Percentiles rank a stretch among this genome's conserved stretches.
phyloP scores from a whole-genome alignment of 352 stramenopile species.

The Phytophthora vignae region DNA sequence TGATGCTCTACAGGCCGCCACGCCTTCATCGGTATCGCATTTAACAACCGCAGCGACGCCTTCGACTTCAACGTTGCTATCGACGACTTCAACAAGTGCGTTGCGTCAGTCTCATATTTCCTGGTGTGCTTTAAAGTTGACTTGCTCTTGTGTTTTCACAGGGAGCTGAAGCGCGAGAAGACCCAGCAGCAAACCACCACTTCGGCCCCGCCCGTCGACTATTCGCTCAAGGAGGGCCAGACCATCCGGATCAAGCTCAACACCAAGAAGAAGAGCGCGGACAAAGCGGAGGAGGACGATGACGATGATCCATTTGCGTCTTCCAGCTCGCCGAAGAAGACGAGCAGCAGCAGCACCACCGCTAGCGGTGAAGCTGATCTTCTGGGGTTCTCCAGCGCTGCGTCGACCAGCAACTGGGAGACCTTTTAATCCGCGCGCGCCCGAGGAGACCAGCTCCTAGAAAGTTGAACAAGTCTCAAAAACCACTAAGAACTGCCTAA shows the following conservation, averaged over 20 bases:
- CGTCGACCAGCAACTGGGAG: constrained; percentile 57
- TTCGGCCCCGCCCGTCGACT: constrained; percentile 75
- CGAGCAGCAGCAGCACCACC: constrained; percentile 11
- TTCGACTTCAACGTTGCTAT: constrained; percentile 96
- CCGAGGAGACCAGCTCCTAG: no score
- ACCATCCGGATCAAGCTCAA: constrained; percentile 93
- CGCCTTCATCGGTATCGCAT: constrained; percentile 94
- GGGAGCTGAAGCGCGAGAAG: constrained; percentile 69
- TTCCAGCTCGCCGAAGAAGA: constrained; percentile 34
- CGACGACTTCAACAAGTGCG: constrained; percentile 87
- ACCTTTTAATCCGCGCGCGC: constrained; percentile 50
- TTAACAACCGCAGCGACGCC: constrained; percentile 94
- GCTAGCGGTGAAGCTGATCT: constrained; percentile 38
- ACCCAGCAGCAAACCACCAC: constrained; percentile 45
- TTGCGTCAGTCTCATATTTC: not conserved
- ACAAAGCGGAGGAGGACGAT: constrained; percentile 45
- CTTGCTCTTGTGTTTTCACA: constrained; percentile 16
- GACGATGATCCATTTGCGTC: constrained; percentile 31
- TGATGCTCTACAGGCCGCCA: constrained; percentile 65
- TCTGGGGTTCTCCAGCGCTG: constrained; percentile 44
- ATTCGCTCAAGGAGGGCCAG: constrained; percentile 93
- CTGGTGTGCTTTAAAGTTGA: no score
- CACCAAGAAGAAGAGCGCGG: constrained; percentile 59
- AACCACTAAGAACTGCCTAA: no score
- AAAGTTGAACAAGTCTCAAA: no score